Base-by-base conservation (phyloP, 305 asterid species). In the Solanum aculeatissimum region DNA sequence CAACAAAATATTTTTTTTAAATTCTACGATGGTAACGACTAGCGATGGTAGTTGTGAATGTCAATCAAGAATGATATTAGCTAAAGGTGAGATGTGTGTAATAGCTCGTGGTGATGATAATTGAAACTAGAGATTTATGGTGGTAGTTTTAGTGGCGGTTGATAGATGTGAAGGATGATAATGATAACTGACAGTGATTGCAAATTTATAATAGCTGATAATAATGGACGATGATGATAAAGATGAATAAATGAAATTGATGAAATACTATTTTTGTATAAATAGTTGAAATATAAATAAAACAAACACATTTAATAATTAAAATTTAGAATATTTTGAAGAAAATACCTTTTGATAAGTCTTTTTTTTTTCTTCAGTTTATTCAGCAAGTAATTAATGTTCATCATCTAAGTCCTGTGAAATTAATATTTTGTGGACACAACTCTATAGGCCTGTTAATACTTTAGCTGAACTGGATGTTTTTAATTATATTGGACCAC, bases 401-500 rank as follows among this genome's bases (percentile, higher is more conserved):
- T 35, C 38, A 4, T 75, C 62, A 49, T 49, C 81, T 25, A 49
- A 51, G 40, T 49, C 23, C 21, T 66, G 9, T 75, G 58, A 15
- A 49, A 27, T 75, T 70, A 75, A 47, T 49, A 75, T 75, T 49
- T 75, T 27, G 82, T 75, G 82, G 63, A 75, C 82, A 75, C 63
- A 74, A 74, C 60, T 74, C 58, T 74, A 14, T 43, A 21, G 14
- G 80, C 21, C 83, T 54, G 81, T 43, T 40, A 69, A 5, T 11
- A n/a, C 78, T 38, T 55, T 55, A 55, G 35, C 65, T 78, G 83
- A 68, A 83, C 83, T 83, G 85, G 85, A 85, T 53, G 54, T 66
- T 62, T 82, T 25, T 55, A 25, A 79, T n/a, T 62, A 29, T 78
- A 84, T 27, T 79, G 94, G 93, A 92, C 90, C 90, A 92, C 91